A percentile compares a stretch with the other conserved stretches of the same genome.
phyloP scores from a whole-genome alignment of 2,329 filamentous ascomycete genomes.

The Lithohypha guttulata region DNA sequence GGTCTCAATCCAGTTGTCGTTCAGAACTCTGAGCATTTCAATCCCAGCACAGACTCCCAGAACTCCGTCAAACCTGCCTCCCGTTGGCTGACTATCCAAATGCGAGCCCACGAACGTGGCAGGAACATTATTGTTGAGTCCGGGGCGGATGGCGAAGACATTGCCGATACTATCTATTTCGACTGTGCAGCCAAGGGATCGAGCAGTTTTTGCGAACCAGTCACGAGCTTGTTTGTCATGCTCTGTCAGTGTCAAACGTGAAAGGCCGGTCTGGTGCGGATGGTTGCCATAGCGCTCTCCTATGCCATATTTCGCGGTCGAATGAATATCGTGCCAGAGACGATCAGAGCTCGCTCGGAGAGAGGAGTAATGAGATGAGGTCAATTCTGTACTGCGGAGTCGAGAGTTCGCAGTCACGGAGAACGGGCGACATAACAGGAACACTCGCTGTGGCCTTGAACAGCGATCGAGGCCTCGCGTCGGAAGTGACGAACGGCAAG shows the following conservation, averaged over 20 bases:
- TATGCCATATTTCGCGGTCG: neutral
- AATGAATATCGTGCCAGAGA: conserved; percentile 8
- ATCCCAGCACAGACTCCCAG: conserved; percentile 62
- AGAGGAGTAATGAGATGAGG: neutral
- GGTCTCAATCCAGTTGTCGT: conserved; percentile 58
- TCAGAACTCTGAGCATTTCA: conserved; percentile 58
- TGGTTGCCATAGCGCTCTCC: conserved; percentile 2
- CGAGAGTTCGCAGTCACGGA: neutral
- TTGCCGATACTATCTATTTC: conserved; percentile 69
- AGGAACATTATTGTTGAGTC: conserved; percentile 44
- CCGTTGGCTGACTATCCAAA: conserved; percentile 44
- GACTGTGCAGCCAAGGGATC: conserved; percentile 54
- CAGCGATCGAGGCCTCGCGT: no score
- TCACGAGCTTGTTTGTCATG: conserved; percentile 60
- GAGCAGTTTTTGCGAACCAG: conserved; percentile 60
- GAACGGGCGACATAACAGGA: conserved; percentile 1
- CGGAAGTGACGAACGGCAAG: no score
- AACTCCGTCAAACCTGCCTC: conserved; percentile 64
- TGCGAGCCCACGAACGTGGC: conserved; percentile 24
- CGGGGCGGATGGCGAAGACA: conserved; percentile 62
- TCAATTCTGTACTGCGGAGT: conserved; percentile 8
- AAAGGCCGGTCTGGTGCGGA: conserved; percentile 55
- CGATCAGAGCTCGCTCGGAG: conserved; percentile 1
- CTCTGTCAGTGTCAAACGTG: conserved; percentile 60
- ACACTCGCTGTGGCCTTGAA: no score